Evolutionary conservation across 345 rosid genomes (phyloP).

Genomic region (Adansonia digitata): DNA sequence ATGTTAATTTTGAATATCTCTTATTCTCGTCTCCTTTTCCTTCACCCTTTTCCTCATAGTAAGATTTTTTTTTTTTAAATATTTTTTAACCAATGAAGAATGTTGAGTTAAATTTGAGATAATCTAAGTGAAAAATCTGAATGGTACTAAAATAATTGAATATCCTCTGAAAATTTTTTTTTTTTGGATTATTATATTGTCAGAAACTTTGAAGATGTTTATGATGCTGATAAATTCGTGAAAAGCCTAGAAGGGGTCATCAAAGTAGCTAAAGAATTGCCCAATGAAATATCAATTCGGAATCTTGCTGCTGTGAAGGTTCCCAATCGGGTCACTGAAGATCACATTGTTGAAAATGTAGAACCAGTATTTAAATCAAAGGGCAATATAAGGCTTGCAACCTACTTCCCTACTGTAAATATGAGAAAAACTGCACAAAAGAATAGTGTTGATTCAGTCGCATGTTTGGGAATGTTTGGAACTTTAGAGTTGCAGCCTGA

Average conservation of each 20-base stretch:
- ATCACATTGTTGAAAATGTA: constrained; percentile 57
- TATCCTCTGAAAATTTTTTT: background rate
- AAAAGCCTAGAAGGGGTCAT: constrained; percentile 70
- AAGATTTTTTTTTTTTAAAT: background rate
- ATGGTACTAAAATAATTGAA: constrained; percentile 11
- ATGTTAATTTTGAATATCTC: background rate
- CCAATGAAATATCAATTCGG: constrained; percentile 56
- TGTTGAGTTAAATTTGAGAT: background rate
- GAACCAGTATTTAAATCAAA: constrained; percentile 59
- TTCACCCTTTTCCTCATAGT: background rate
- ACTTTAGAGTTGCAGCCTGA: constrained; percentile 70
- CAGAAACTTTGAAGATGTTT: constrained; percentile 89
- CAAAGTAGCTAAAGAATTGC: constrained; percentile 57
- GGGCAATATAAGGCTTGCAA: constrained; percentile 80
- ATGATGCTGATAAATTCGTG: constrained; percentile 64
- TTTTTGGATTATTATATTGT: background rate
- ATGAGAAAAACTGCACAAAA: constrained; percentile 67
- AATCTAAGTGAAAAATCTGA: background rate
- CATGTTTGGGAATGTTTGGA: constrained; percentile 89
- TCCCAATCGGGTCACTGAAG: constrained; percentile 76
- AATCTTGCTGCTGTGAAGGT: constrained; percentile 72
- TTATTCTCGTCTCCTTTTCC: background rate
- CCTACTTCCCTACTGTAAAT: constrained; percentile 83
- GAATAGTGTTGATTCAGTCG: constrained; percentile 49
- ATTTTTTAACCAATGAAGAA: background rate